Conservation (phyloP, 371 early-diverging fungal species). For the Neoconidiobolus thromboides region DNA sequence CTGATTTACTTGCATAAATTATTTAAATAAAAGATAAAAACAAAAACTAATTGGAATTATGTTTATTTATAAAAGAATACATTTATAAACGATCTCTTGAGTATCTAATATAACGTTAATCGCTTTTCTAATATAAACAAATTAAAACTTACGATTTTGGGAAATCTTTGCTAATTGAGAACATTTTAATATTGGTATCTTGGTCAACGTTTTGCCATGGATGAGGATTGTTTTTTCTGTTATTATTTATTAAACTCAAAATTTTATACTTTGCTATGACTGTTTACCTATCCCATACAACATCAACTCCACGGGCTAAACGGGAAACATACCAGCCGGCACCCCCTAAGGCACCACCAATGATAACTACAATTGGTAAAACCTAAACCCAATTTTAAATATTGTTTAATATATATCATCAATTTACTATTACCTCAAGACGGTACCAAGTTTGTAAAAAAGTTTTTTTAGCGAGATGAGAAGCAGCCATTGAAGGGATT, state of each 20-base stretch:
- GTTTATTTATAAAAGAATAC: too few species aligned
- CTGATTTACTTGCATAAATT: too few species aligned
- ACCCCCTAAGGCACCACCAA: constrained; percentile 33
- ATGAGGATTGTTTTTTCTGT: constrained; percentile 29
- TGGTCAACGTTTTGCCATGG: constrained; percentile 40
- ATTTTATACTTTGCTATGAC: neutral
- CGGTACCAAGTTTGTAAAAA: constrained; percentile 28
- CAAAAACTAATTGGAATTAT: too few species aligned
- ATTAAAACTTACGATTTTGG: neutral
- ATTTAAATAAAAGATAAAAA: too few species aligned
- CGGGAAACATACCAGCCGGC: constrained; percentile 33
- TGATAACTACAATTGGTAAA: constrained; percentile 40
- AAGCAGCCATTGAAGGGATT: neutral
- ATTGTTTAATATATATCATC: neutral
- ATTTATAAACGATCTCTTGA: too few species aligned
- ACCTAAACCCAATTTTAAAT: constrained; percentile 11
- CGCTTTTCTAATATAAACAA: too few species aligned
- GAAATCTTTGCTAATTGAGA: constrained; percentile 21
- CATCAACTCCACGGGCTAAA: constrained; percentile 39
- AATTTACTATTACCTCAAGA: constrained; percentile 14
- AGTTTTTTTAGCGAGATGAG: neutral
- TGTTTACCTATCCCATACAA: constrained; percentile 28
- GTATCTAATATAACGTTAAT: too few species aligned
- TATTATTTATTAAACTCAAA: neutral
- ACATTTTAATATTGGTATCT: constrained; percentile 38